Evolutionary conservation across 176 grass and related monocot genomes (phyloP), one percentile per base, ranked within the genome.

Genomic region (Lolium multiflorum): DNA sequence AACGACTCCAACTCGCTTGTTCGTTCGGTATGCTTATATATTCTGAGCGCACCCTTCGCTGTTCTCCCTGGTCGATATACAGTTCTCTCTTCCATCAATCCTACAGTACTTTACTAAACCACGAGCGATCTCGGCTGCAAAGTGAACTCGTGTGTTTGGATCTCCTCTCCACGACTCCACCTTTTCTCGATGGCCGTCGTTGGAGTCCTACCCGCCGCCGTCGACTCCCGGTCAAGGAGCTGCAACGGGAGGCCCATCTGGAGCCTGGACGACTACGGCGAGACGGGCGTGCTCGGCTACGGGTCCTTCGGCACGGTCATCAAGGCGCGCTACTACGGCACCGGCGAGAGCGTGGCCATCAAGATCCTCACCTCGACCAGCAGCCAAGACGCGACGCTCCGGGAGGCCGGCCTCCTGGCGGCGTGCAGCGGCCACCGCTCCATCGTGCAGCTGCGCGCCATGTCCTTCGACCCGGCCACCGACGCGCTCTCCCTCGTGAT

Each of bases 341-440:
- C 87, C 39, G 87, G 86, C 26, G 74, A 87, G 35, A 17, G 37
- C 31, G 80, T 92, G 21, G 91, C 87, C 18, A 47, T 92, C 35
- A 92, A 92, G 87, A 3, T 21, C 0, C 66, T 81, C 26, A 16
- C 14, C 38, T 20, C 50, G 35, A 35, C 1, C 13, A 62, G 6
- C 16, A 6, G 9, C 28, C 71, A 66, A 1, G 22, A 46, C 4
- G 49, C 20, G 20, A 39, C 71, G 16, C 12, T 54, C 8, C 60
- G 41, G 7, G 84, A 83, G 81, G 78, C 79, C 39, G 20, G 12
- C 11, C 59, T 79, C 76, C 84, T 87, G 12, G 61, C 11, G 11
- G 66, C 46, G 11, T 89, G 81, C 76, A 26, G 31, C 17, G 83
- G 81, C 69, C 80, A 90, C 74, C 69, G 81, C 56, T 78, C 68